A percentile compares a stretch with the other conserved stretches of the same genome.
These are phyloP conservation scores for Suillus alpinus DNA, from an alignment of 768 basidiomycete genomes.

Conservation along the genomic window DNA sequence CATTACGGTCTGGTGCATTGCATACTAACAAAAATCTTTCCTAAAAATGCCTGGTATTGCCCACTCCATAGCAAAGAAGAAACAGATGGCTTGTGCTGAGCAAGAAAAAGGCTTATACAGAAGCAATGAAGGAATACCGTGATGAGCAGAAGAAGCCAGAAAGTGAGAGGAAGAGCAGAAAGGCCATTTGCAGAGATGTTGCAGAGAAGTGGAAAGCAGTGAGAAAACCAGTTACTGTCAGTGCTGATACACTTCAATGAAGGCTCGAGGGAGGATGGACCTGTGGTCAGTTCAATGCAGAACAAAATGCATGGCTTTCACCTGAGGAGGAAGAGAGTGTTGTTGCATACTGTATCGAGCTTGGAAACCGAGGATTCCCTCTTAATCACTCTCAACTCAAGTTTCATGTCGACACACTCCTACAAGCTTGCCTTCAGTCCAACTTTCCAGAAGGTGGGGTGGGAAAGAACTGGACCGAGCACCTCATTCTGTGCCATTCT, in stretches of 20 bases:
- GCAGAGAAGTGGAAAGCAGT: neutral
- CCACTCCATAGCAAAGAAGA: neutral
- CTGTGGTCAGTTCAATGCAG: neutral
- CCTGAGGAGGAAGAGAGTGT: conserved; percentile 25
- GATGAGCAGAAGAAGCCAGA: neutral
- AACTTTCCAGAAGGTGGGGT: conserved; percentile 30
- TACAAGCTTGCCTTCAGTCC: conserved; percentile 23
- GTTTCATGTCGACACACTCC: conserved; percentile 25
- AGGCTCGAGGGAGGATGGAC: neutral
- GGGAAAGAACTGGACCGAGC: conserved; percentile 34
- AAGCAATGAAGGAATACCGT: neutral
- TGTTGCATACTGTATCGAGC: conserved; percentile 15
- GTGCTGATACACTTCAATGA: neutral
- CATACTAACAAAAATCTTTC: neutral
- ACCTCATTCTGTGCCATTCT: conserved; percentile 26
- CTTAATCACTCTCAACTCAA: conserved; percentile 21
- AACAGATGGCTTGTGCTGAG: neutral
- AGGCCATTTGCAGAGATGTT: neutral
- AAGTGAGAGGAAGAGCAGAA: neutral
- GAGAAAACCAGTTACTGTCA: conserved; percentile 1
- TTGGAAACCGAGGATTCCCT: conserved; percentile 27
- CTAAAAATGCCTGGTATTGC: neutral
- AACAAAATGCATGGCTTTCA: conserved; percentile 25
- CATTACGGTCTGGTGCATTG: neutral
- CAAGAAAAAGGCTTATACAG: conserved; percentile 5